Conservation (phyloP, 2,329 filamentous ascomycete species). For the Aspergillus sp. region DNA sequence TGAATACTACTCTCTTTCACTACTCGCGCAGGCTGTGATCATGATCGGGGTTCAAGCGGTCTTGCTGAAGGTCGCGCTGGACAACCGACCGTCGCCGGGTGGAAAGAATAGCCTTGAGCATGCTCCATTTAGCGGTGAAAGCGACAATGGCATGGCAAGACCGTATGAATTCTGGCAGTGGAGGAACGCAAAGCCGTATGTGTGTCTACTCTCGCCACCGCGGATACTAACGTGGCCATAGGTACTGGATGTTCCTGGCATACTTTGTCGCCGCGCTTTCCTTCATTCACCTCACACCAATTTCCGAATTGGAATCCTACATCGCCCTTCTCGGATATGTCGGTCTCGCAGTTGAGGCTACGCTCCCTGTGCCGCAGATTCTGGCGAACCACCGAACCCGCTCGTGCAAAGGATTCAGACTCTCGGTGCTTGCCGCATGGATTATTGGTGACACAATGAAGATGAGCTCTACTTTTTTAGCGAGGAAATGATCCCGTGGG, state of each 20-base stretch:
- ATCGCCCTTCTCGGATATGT: conserved; percentile 41
- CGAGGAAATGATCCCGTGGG: conserved; percentile 40
- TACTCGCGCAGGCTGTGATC: conserved; percentile 56
- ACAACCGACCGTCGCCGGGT: conserved; percentile 47
- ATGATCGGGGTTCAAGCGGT: conserved; percentile 57
- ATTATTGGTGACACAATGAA: conserved; percentile 48
- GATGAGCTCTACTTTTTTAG: conserved; percentile 46
- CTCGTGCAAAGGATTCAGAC: conserved; percentile 46
- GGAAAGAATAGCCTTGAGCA: conserved; percentile 36
- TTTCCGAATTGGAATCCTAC: conserved; percentile 39
- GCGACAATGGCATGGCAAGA: conserved; percentile 32
- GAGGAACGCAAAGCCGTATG: conserved; percentile 49
- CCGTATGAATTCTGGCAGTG: conserved; percentile 64
- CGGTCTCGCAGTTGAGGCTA: conserved; percentile 45
- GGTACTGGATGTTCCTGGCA: conserved; percentile 55
- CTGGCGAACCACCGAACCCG: conserved; percentile 42
- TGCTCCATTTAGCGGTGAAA: conserved; percentile 33
- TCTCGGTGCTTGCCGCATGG: conserved; percentile 46
- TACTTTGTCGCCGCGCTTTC: conserved; percentile 49
- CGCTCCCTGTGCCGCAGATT: conserved; percentile 45
- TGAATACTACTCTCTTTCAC: conserved; percentile 53
- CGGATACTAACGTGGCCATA: conserved; percentile 13
- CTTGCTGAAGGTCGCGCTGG: conserved; percentile 57
- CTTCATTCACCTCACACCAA: conserved; percentile 49
- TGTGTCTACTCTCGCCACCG: conserved; percentile 4